Base-by-base conservation (phyloP, 1,284 basidiomycete species). In the Ganoderma lucidum region DNA sequence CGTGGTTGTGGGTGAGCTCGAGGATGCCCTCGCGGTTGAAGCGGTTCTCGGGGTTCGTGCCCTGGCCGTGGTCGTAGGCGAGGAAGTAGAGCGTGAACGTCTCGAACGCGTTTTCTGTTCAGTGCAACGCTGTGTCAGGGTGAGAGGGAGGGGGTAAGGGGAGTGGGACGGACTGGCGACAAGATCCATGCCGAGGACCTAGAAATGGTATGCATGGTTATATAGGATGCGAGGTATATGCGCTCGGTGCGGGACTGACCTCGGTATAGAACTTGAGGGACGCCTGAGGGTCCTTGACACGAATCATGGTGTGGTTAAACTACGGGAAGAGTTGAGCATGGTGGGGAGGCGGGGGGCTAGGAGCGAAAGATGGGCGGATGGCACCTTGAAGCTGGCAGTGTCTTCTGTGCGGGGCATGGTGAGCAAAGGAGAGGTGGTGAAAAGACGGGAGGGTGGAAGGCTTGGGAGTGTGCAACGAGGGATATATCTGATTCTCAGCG, bases 231-330 rank as follows among this genome's bases (percentile, higher is more conserved):
- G 44, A 28, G 51, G 14, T 28, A 37, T 32, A 56, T 12, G 9
- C 17, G 39, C 14, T 32, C 30, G 6, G 6, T 0, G 2, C 1
- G 2, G 35, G 63, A 59, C 63, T 0, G 68, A 87, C 91, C 62
- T 93, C 87, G 67, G 87, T 86, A 82, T 96, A 96, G 80, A 95
- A 96, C 53, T 84, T 82, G 73, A 95, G 75, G 30, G 94, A 95
- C 53, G 81, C 84, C 76, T 96, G 90, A 19, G 95, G 93, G 80
- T 98, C 96, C 84, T 93, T 96, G 80, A 97, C 87, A 74, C 96
- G 90, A 77, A 96, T 81, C 94, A 96, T 96, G 41, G 93, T 95
- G 83, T 97, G 95, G 80, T 96, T 95, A 82, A 95, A 93, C 91
- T 94, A 69, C 15, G 3, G 64, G 15, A 56, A 12, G 37, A 30